Evolutionary conservation across 768 basidiomycete genomes (phyloP), one percentile per base, ranked within the genome.

Genomic region (Kwoniella shandongensis): DNA sequence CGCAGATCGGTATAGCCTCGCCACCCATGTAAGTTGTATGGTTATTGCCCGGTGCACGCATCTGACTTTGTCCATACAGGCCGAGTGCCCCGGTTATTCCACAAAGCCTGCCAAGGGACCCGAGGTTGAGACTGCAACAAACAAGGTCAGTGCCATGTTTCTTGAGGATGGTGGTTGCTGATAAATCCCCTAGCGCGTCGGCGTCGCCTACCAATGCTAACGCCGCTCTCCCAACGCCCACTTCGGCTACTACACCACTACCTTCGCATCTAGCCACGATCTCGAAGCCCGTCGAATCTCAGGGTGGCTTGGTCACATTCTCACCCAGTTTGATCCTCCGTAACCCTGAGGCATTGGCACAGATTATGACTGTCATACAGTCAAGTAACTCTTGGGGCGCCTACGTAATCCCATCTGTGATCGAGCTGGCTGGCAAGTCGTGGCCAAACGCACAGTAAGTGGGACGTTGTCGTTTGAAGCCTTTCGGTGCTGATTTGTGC

Each of bases 271-370:
- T 25, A 42, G 2, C 32, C 44, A 6, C 27, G 13, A 27, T 11
- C 30, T 58, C 10, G n/a, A 44, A 30, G 12, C 49, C 56, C 10
- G 29, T 58, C n/a, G 35, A 50, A 26, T 23, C 22, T 1, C 44
- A 40, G n/a, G 69, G 69, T 10, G 66, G 63, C 11, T 46, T 71
- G 10, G 64, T 71, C 18, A 67, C 69, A 0, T 71, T 71, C 54
- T 65, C 63, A 1, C 69, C 69, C 15, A 57, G 61, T 10, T 59
- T 71, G 23, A 54, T 71, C 12, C 60, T 71, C 5, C 29, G 54
- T 4, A 44, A 42, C 2, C 69, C 69, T 3, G 54, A 59, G 1
- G 56, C 61, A 32, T 60, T 68, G 25, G 45, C 40, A 5, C 51
- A 61, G 13, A 54, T 66, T 22, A 61, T 67, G 63, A 39, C 41